Conservation (phyloP, 1,284 basidiomycete genomes). For the Pisolithus thermaeus region DNA sequence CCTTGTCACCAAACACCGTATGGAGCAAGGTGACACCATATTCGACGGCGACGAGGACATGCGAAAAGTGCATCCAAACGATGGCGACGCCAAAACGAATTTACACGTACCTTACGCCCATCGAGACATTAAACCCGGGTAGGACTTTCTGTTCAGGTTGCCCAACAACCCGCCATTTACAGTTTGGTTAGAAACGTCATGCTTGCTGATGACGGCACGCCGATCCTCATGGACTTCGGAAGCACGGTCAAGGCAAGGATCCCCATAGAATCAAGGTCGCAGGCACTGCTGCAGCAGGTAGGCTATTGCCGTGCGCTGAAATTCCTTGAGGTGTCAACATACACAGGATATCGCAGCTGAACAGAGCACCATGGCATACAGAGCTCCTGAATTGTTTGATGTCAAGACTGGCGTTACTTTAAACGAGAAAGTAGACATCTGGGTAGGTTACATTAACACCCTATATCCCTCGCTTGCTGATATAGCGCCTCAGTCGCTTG, state of each 20-base stretch:
- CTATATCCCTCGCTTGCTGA: conserved; percentile 3
- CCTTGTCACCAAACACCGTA: conserved; percentile 45
- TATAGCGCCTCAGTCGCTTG: conserved; percentile 62
- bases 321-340: conserved; percentile 1
- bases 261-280: conserved; percentile 71
- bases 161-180: neutral
- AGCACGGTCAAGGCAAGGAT: conserved; percentile 81
- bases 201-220: conserved; percentile 88
- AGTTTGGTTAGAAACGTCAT: conserved; percentile 76
- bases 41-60: conserved; percentile 78
- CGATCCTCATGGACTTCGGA: conserved; percentile 98
- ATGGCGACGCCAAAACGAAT: conserved; percentile 35
- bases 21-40: conserved; percentile 52
- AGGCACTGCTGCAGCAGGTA: conserved; percentile 84
- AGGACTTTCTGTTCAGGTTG: conserved; percentile 25
- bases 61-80: conserved; percentile 30
- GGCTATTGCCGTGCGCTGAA: neutral
- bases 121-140: conserved; percentile 96
- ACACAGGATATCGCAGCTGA: conserved; percentile 85
- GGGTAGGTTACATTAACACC: conserved; percentile 48
- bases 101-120: conserved; percentile 89
- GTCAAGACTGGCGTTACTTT: conserved; percentile 84
- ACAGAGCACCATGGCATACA: conserved; percentile 94
- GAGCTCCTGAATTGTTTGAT: conserved; percentile 92
- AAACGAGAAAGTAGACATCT: conserved; percentile 95